phyloP scores from a whole-genome alignment of 257 asterid genomes.

The Solanum sparsipilum region DNA sequence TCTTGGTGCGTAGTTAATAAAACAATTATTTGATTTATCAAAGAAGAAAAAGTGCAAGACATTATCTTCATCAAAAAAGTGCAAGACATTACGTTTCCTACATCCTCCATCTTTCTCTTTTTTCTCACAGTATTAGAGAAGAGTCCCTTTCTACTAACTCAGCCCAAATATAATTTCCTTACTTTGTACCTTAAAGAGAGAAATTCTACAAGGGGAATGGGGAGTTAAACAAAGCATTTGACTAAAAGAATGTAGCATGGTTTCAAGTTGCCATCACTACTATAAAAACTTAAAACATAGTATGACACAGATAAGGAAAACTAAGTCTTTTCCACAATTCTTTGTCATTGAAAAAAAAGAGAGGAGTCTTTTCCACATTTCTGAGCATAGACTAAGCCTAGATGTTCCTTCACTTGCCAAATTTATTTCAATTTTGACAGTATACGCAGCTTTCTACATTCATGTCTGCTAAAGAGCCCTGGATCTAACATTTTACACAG shows the following conservation, averaged over 20 bases:
- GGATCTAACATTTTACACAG: not conserved
- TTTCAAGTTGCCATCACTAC: not conserved
- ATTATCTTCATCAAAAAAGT: not conserved
- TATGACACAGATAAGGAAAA: not conserved
- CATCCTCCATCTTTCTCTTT: not conserved
- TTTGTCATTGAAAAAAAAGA: not conserved
- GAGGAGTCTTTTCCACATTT: not conserved
- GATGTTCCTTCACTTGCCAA: not conserved
- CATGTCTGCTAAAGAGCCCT: not conserved
- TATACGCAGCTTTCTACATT: not conserved
- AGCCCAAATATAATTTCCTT: not conserved
- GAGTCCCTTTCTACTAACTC: not conserved
- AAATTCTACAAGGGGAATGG: not conserved
- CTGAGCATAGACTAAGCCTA: not conserved
- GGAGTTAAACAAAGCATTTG: not conserved
- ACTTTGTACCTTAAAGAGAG: not conserved
- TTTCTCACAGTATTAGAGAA: not conserved
- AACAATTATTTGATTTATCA: not conserved
- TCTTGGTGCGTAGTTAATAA: not conserved
- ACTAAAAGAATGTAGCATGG: not conserved
- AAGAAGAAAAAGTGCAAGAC: not conserved
- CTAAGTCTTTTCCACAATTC: not conserved
- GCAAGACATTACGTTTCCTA: not conserved
- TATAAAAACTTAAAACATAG: not conserved
- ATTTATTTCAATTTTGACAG: not conserved